Conservation (phyloP, 768 basidiomycete genomes). For the Auricularia sp. region DNA sequence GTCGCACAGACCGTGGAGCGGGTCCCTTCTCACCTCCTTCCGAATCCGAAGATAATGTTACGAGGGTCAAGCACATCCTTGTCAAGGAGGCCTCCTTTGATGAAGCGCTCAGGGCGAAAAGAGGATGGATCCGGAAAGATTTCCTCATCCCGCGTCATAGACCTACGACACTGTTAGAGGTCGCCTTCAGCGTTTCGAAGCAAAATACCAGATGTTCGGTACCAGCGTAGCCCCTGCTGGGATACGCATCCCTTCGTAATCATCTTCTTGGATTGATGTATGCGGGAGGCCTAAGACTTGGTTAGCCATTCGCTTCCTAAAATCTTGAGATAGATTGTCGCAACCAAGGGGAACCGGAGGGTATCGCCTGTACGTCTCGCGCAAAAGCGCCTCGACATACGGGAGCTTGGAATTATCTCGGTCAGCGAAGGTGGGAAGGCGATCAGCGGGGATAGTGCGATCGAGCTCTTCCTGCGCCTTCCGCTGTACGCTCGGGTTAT, state of each 20-base stretch:
- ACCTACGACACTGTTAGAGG: slow-evolving; percentile 16
- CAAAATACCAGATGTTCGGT: slow-evolving; percentile 1
- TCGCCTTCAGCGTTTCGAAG: neutral
- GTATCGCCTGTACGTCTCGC: slow-evolving; percentile 31
- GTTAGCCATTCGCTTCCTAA: slow-evolving; percentile 5
- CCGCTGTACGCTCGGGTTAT: too few species aligned
- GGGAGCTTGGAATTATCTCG: slow-evolving; percentile 32
- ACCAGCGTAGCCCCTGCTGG: neutral
- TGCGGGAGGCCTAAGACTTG: neutral
- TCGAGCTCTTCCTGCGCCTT: too few species aligned
- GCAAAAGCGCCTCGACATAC: slow-evolving; percentile 25
- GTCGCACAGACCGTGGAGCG: neutral
- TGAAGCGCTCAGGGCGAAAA: slow-evolving; percentile 34
- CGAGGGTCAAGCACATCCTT: slow-evolving; percentile 21
- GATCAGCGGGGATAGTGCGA: too few species aligned
- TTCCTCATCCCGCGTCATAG: slow-evolving; percentile 27
- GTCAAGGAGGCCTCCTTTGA: slow-evolving; percentile 18
- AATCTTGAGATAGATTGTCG: too few species aligned
- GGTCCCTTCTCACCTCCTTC: slow-evolving; percentile 17
- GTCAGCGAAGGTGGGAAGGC: slow-evolving; percentile 34
- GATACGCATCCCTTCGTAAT: neutral
- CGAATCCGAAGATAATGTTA: slow-evolving; percentile 27
- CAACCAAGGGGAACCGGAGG: slow-evolving; percentile 27
- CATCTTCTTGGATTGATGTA: too few species aligned
- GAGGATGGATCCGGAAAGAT: slow-evolving; percentile 29